Percentiles rank a stretch among this genome's conserved stretches.
Evolutionary conservation across 768 basidiomycete genomes (phyloP).

Genomic region (Tephrocybe rancida): DNA sequence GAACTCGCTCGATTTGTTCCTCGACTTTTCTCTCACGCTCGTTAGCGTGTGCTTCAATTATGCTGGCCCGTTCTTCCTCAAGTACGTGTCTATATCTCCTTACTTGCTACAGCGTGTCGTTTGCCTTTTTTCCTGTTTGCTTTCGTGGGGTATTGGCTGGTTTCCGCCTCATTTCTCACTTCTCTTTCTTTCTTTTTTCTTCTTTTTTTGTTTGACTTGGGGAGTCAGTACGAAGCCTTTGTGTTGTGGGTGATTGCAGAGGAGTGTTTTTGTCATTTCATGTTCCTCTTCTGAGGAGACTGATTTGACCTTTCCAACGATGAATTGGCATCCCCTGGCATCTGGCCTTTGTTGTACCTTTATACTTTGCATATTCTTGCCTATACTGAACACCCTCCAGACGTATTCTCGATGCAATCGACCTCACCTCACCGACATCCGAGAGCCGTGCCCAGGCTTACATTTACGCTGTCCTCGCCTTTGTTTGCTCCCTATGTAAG

Average conservation of each 20-base stretch:
- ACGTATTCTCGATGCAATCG: constrained; percentile 61
- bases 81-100: constrained; percentile 58
- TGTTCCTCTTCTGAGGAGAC: too few species aligned
- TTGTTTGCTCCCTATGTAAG: constrained; percentile 61
- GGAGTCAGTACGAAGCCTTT: too few species aligned
- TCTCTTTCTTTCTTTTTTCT: not conserved
- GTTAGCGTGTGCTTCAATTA: constrained; percentile 78
- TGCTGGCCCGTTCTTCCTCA: constrained; percentile 83
- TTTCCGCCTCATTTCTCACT: not conserved
- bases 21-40: constrained; percentile 72
- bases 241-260: too few species aligned
- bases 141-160: constrained; percentile 39
- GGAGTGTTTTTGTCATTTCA: too few species aligned
- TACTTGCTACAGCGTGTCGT: too few species aligned
- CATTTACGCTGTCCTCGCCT: constrained; percentile 77
- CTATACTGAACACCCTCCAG: constrained; percentile 24
- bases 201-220: not conserved
- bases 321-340: not conserved
- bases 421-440: constrained; percentile 43
- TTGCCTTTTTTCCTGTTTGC: constrained; percentile 26
- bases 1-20: constrained; percentile 47
- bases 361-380: constrained; percentile 37
- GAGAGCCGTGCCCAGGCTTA: constrained; percentile 65
- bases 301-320: not conserved
- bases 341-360: too few species aligned